Conservation (phyloP, 805 yeast species). For the Saturnispora halmiae region DNA sequence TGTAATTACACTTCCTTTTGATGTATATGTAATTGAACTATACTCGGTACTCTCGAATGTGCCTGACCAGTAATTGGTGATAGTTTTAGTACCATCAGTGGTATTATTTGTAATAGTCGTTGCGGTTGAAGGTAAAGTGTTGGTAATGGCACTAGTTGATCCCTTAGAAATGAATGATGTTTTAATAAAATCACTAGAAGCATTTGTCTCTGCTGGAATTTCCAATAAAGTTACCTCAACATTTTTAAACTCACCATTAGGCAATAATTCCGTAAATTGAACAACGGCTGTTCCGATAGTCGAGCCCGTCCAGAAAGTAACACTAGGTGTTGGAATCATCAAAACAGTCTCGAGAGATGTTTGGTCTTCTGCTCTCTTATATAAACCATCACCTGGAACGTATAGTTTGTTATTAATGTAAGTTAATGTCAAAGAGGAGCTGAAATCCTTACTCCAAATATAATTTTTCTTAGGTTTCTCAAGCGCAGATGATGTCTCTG, state of each 20-base stretch:
- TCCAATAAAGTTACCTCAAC: background rate
- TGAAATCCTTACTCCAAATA: slow-evolving; percentile 4
- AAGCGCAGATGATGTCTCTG: too few species aligned
- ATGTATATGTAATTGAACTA: background rate
- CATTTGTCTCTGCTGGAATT: background rate
- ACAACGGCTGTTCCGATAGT: background rate
- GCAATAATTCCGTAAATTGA: background rate
- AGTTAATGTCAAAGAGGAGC: background rate
- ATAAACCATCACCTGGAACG: slow-evolving; percentile 5
- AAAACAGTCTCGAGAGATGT: slow-evolving; percentile 6
- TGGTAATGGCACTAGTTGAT: background rate
- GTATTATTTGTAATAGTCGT: background rate
- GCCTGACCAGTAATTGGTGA: slow-evolving; percentile 7
- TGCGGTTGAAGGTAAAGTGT: background rate
- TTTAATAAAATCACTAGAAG: background rate
- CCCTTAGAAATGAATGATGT: background rate
- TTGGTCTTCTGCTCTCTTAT: slow-evolving; percentile 6
- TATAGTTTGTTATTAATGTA: slow-evolving; percentile 3
- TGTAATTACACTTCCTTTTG: background rate
- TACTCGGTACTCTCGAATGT: background rate
- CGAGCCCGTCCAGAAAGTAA: slow-evolving; percentile 1
- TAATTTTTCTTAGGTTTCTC: too few species aligned
- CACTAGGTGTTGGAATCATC: slow-evolving; percentile 2
- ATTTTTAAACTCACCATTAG: background rate
- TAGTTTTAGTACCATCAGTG: background rate